Evolutionary conservation across 2,329 filamentous ascomycete genomes (phyloP).

Genomic region (Thelonectria discophora): DNA sequence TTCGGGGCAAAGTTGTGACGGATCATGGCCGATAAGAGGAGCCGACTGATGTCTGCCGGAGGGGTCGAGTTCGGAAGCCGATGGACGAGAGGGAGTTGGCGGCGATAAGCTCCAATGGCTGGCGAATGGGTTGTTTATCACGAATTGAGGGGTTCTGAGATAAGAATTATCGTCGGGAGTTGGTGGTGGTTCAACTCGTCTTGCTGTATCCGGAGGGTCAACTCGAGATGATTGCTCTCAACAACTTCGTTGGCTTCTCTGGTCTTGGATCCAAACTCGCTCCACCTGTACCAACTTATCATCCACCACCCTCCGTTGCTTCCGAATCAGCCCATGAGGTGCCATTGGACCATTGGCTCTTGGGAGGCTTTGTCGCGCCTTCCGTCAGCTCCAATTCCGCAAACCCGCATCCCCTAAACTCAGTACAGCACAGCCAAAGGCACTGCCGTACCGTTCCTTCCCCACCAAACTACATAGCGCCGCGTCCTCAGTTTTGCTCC

Average conservation of each 20-base stretch:
- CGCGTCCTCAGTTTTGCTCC: conserved; percentile 16
- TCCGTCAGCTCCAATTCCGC: conserved; percentile 13
- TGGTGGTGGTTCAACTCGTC: background rate
- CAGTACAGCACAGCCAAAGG: conserved; percentile 1
- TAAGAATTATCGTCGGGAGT: background rate
- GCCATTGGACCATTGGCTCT: background rate
- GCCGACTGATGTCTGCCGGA: conserved; percentile 14
- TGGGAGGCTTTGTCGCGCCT: background rate
- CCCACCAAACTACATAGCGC: conserved; percentile 30
- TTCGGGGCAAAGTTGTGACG: conserved; percentile 25
- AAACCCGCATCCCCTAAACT: conserved; percentile 13
- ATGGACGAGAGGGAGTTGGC: background rate
- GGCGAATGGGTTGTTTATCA: too few relatives aligned
- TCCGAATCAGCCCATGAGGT: conserved; percentile 24
- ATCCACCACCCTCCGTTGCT: conserved; percentile 11
- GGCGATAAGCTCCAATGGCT: too few relatives aligned
- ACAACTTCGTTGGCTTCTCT: background rate
- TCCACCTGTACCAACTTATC: background rate
- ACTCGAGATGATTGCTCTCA: background rate
- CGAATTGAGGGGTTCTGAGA: background rate
- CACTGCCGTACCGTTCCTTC: too few relatives aligned
- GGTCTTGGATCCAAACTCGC: background rate
- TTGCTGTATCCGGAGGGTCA: background rate
- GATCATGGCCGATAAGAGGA: conserved; percentile 10
- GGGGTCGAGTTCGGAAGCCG: conserved; percentile 2